phyloP scores from a whole-genome alignment of 306 rosid species.

The Vigna trinervia region DNA sequence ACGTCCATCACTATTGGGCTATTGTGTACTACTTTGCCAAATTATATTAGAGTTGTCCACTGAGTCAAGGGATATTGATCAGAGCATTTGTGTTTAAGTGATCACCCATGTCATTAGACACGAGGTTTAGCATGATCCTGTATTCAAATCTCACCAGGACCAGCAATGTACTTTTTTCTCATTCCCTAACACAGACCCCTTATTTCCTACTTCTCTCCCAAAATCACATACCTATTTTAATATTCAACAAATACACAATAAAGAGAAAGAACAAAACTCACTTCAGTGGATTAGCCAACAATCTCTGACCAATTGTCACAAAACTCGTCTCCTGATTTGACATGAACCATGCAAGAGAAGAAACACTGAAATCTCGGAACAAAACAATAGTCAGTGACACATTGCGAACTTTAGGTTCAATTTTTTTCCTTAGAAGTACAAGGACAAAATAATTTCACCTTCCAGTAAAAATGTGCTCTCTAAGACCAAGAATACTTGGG shows the following conservation, averaged over 20 bases:
- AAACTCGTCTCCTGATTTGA: constrained; percentile 99
- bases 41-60: background rate
- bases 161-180: background rate
- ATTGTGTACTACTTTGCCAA: constrained; percentile 8
- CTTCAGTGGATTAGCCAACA: constrained; percentile 95
- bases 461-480: constrained; percentile 99
- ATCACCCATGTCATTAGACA: constrained; percentile 19
- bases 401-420: background rate
- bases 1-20: no score
- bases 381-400: constrained; percentile 46
- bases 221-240: constrained; percentile 1
- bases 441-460: constrained; percentile 54
- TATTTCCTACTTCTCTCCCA: background rate
- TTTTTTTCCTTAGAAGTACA: background rate
- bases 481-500: constrained; percentile 93
- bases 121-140: constrained; percentile 13
- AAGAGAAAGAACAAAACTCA: constrained; percentile 51
- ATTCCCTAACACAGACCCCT: constrained; percentile 14
- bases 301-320: constrained; percentile 97
- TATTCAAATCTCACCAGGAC: constrained; percentile 28
- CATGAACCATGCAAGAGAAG: constrained; percentile 99
- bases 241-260: background rate
- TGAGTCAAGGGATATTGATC: constrained; percentile 8
- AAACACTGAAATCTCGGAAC: constrained; percentile 75
- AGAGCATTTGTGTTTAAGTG: constrained; percentile 4